These are phyloP conservation scores for Didymella glomerata DNA, from an alignment of 2,329 filamentous ascomycete genomes.

Conservation along the genomic window DNA sequence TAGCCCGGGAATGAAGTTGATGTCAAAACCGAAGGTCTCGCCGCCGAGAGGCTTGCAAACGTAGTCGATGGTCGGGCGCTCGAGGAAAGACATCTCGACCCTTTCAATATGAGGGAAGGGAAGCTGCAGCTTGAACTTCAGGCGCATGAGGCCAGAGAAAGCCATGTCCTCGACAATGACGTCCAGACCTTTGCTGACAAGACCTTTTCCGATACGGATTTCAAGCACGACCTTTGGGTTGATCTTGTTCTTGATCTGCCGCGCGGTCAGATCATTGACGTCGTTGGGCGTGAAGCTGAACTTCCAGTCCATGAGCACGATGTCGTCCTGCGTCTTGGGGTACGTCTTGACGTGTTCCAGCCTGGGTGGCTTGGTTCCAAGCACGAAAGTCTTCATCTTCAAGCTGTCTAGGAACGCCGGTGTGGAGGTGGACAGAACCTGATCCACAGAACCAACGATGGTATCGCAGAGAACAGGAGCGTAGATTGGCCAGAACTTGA, in stretches of 20 bases:
- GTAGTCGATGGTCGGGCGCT: slow-evolving; percentile 89
- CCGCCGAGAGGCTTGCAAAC: slow-evolving; percentile 97
- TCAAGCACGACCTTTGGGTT: slow-evolving; percentile 97
- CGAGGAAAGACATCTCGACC: slow-evolving; percentile 93
- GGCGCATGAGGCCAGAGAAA: slow-evolving; percentile 92
- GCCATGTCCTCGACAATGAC: slow-evolving; percentile 98
- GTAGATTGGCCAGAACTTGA: slow-evolving; percentile 99
- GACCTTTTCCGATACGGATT: slow-evolving; percentile 91
- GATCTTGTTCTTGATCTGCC: slow-evolving; percentile 92
- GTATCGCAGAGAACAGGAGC: slow-evolving; percentile 91
- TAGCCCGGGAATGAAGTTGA: slow-evolving; percentile 97
- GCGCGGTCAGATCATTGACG: slow-evolving; percentile 85
- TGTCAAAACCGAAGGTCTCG: slow-evolving; percentile 95
- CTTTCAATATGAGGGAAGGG: slow-evolving; percentile 95
- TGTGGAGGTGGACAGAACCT: slow-evolving; percentile 91
- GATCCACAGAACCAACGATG: slow-evolving; percentile 92
- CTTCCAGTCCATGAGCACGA: slow-evolving; percentile 99
- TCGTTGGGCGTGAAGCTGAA: slow-evolving; percentile 99
- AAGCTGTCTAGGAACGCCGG: slow-evolving; percentile 93
- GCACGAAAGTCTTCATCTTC: slow-evolving; percentile 89
- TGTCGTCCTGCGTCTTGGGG: slow-evolving; percentile 91
- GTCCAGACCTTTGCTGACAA: slow-evolving; percentile 96
- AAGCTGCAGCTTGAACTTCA: slow-evolving; percentile 97
- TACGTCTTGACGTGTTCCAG: slow-evolving; percentile 99
- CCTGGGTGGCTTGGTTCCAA: slow-evolving; percentile 93